Conservation (phyloP, 2,329 filamentous ascomycete species). For the Alternaria gansuensis region DNA sequence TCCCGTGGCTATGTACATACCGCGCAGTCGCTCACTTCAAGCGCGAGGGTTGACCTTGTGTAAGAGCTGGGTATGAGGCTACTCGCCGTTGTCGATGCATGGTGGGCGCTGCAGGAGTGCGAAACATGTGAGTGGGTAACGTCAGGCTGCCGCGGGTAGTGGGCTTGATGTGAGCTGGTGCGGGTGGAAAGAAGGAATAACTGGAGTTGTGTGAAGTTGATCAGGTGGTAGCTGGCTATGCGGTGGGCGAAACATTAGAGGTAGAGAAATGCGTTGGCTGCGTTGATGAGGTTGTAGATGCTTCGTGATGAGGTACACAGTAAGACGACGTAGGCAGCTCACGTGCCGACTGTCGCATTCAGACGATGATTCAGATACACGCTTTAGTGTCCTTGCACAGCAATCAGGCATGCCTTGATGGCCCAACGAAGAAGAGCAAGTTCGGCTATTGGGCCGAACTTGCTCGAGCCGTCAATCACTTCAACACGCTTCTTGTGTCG, state of each 20-base stretch:
- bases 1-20: conserved; percentile 32
- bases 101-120: conserved; percentile 1
- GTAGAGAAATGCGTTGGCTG: background rate
- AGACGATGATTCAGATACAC: background rate
- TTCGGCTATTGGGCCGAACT: background rate
- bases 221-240: background rate
- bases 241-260: conserved; percentile 1
- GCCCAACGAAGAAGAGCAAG: background rate
- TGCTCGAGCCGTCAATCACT: background rate
- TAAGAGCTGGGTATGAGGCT: background rate
- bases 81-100: conserved; percentile 1
- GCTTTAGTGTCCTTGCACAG: background rate
- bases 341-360: background rate
- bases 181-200: background rate
- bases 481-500: background rate
- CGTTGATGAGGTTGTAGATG: background rate
- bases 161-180: conserved; percentile 7
- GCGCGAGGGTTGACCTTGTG: conserved; percentile 11
- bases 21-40: conserved; percentile 15
- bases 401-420: background rate
- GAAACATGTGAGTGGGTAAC: conserved; percentile 7
- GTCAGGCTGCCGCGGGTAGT: conserved; percentile 2
- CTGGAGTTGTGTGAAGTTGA: background rate
- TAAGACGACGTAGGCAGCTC: background rate
- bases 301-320: conserved; percentile 1